These are phyloP conservation scores for Solanum clarkiae DNA, from an alignment of 257 asterid species.

Conservation along the genomic window DNA sequence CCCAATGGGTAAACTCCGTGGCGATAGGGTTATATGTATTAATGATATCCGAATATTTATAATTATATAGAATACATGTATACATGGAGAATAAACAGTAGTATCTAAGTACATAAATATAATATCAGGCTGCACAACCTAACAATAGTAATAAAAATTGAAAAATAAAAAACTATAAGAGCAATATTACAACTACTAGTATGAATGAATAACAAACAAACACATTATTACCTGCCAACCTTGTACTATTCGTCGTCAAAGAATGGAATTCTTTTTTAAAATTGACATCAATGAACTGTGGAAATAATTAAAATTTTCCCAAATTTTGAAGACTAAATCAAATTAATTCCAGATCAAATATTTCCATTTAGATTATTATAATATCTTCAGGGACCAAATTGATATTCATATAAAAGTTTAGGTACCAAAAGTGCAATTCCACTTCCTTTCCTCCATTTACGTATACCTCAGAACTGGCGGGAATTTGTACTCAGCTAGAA, in stretches of 20 bases:
- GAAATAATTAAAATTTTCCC: background rate
- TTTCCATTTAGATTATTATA: background rate
- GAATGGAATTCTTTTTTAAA: background rate
- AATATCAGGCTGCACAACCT: too few relatives aligned
- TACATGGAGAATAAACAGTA: too few relatives aligned
- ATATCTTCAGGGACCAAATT: background rate
- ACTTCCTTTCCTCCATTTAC: background rate
- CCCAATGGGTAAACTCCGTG: too few relatives aligned
- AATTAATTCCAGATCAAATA: background rate
- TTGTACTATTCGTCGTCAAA: background rate
- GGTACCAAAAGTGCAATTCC: background rate
- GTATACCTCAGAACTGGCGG: constrained; percentile 2
- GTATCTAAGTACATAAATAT: too few relatives aligned
- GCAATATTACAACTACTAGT: background rate
- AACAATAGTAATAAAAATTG: too few relatives aligned
- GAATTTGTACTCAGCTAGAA: background rate
- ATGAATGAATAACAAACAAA: background rate
- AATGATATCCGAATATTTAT: too few relatives aligned
- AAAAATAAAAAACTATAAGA: background rate
- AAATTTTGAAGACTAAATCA: background rate
- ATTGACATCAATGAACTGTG: background rate
- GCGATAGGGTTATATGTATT: too few relatives aligned
- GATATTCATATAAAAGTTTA: background rate
- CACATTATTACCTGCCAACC: background rate
- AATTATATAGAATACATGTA: too few relatives aligned